phyloP scores from a whole-genome alignment of 371 early-diverging fungal species.

The Mucor plumbeus region DNA sequence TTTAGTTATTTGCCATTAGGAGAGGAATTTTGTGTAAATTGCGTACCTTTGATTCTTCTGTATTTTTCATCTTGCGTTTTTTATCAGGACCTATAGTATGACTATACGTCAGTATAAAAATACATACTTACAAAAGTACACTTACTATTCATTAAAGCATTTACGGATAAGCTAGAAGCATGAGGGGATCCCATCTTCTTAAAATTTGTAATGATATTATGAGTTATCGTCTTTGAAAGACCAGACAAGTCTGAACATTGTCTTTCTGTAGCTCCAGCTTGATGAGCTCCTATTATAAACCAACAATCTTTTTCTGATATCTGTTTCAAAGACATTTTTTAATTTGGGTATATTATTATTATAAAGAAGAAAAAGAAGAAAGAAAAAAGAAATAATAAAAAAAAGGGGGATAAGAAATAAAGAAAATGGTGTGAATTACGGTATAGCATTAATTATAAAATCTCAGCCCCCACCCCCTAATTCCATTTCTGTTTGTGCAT shows the following conservation, averaged over 20 bases:
- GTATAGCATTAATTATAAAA: no score
- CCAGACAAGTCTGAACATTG: constrained; percentile 44
- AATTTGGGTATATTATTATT: constrained; percentile 4
- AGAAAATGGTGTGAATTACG: background rate
- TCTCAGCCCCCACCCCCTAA: no score
- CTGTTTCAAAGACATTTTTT: constrained; percentile 6
- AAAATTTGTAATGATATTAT: constrained; percentile 47
- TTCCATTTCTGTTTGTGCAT: no score
- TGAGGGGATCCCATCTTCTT: constrained; percentile 46
- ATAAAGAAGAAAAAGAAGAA: background rate
- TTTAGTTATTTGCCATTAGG: no score
- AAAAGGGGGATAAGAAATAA: background rate
- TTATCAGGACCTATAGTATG: background rate
- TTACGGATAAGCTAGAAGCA: constrained; percentile 28
- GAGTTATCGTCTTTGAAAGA: constrained; percentile 43
- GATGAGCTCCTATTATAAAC: constrained; percentile 53
- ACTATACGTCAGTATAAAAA: background rate
- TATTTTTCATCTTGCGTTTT: constrained; percentile 9
- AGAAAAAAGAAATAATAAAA: background rate
- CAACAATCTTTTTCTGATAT: constrained; percentile 33
- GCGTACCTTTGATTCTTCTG: constrained; percentile 6
- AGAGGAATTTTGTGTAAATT: background rate
- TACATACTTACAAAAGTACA: background rate
- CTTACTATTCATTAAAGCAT: constrained; percentile 6
- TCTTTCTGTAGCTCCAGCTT: constrained; percentile 55